Evolutionary conservation across 805 yeast species (phyloP), one percentile per base, ranked within the genome.

Genomic region (Yueomyces sp.): DNA sequence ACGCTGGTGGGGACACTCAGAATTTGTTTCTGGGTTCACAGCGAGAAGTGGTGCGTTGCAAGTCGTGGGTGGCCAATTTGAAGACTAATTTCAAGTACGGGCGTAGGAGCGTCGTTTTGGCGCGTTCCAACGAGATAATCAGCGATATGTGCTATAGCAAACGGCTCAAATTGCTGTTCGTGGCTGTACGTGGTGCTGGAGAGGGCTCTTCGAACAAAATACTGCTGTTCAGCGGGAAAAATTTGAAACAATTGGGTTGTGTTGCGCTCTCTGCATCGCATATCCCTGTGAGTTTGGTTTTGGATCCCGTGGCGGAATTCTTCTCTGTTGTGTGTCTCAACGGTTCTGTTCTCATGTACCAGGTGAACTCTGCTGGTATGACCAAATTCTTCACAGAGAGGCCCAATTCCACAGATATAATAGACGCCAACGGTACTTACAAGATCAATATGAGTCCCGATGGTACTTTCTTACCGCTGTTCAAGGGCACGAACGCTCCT

Each of bases 361-460:
- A 60, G 48, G 50, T 50, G 19, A 52, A 53, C 37, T 36, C 42
- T 3, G 40, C 42, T 4, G 63, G 63, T 12, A 43, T 47, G 26
- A 34, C 26, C 5, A 34, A 34, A 34, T 34, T 34, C 5, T 5
- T 34, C 5, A 9, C 37, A 11, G 26, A 34, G n/a, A 5, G n/a
- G 37, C 8, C 5, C 6, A 34, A 34, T 34, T 7, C 5, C 5
- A 34, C n/a, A 19, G 1, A 5, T 5, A 7, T 11, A 34, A 7
- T 11, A 1, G 26, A 34, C 6, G 19, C 2, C 19, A 30, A 30
- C 9, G 37, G 59, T 36, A 59, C 53, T 40, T 60, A 61, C 44
- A 53, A 49, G 37, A 54, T 61, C 19, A 46, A 57, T n/a, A 60
- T 61, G 65, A 57, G 64, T 4, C 65, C 65, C 3, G 63, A 58